Evolutionary conservation across 768 basidiomycete genomes (phyloP), one percentile per base, ranked within the genome.

Genomic region (Obba rivulosa): DNA sequence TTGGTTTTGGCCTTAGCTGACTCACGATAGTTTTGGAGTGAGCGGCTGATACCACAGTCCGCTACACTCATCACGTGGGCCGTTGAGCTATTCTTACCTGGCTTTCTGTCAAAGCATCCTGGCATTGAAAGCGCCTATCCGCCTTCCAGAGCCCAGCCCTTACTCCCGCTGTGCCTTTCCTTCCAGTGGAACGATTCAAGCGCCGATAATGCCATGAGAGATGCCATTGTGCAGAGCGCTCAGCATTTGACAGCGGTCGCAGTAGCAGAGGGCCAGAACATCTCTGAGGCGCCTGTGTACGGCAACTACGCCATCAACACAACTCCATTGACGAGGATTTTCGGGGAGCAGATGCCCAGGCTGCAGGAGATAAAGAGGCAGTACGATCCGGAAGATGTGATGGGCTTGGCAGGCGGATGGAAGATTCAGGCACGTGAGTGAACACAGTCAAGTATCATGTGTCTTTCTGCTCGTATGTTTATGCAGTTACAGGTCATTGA

Each of bases 361-460:
- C 53, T 81, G 50, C 50, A 53, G 44, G 46, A 43, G 3, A 57
- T 81, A 13, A 76, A 75, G 54, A 54, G 48, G 37, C 35, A 34
- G 8, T 64, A 75, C 41, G 81, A 83, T 59, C 81, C 79, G 0
- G 41, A 63, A 11, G 70, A 76, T 55, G 69, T 81, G 34, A 82
- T 83, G 78, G 73, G 70, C 16, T 70, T 80, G 23, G 69, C 80
- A 31, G 80, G 79, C 4, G 81, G 80, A 11, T 81, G 72, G 56
- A 81, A 79, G 59, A 28, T 53, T 24, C 47, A 50, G 46, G n/a
- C n/a, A n/a, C n/a, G n/a, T n/a, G n/a, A n/a, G n/a, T n/a, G n/a
- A n/a, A n/a, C n/a, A n/a, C n/a, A n/a, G n/a, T n/a, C n/a, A n/a
- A n/a, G n/a, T n/a, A n/a, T n/a, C n/a, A n/a, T n/a, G n/a, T n/a